phyloP scores from a whole-genome alignment of 1,284 basidiomycete genomes.

The Trametes versicolor region DNA sequence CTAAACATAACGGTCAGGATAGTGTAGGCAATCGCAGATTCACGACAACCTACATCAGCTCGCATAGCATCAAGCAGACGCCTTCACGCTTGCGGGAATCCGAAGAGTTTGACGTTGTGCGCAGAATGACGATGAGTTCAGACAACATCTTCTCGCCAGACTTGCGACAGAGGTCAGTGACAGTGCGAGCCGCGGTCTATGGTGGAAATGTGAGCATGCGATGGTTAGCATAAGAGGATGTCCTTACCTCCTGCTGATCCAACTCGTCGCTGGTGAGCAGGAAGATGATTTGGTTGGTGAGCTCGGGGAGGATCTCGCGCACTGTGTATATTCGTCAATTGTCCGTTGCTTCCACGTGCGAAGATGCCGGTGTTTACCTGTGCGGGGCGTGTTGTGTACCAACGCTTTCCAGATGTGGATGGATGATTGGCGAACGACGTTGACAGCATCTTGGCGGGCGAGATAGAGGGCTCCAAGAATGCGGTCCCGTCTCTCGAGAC shows the following conservation, averaged over 20 bases:
- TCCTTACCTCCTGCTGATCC: slow-evolving; percentile 90
- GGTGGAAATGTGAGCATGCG: slow-evolving; percentile 10
- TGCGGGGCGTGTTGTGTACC: slow-evolving; percentile 90
- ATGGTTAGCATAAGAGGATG: not conserved
- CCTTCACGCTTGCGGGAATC: slow-evolving; percentile 87
- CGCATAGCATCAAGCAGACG: slow-evolving; percentile 88
- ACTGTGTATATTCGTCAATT: slow-evolving; percentile 56
- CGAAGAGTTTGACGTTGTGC: slow-evolving; percentile 72
- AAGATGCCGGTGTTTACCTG: slow-evolving; percentile 57
- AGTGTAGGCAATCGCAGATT: not conserved
- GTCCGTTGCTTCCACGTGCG: not conserved
- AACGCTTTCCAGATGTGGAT: slow-evolving; percentile 99
- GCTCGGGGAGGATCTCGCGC: slow-evolving; percentile 92
- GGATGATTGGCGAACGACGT: slow-evolving; percentile 90
- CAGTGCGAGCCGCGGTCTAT: slow-evolving; percentile 87
- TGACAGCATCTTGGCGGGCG: slow-evolving; percentile 94
- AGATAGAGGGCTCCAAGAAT: slow-evolving; percentile 94
- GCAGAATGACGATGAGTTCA: slow-evolving; percentile 86
- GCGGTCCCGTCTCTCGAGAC: slow-evolving; percentile 88
- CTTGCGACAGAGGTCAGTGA: slow-evolving; percentile 92
- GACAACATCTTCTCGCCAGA: slow-evolving; percentile 94
- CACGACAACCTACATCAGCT: slow-evolving; percentile 76
- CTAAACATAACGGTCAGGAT: slow-evolving; percentile 48
- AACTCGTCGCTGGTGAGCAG: slow-evolving; percentile 83
- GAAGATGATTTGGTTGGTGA: slow-evolving; percentile 80